Base-by-base conservation (phyloP, 2,329 filamentous ascomycete genomes). In the Stemphylium vesicarium region DNA sequence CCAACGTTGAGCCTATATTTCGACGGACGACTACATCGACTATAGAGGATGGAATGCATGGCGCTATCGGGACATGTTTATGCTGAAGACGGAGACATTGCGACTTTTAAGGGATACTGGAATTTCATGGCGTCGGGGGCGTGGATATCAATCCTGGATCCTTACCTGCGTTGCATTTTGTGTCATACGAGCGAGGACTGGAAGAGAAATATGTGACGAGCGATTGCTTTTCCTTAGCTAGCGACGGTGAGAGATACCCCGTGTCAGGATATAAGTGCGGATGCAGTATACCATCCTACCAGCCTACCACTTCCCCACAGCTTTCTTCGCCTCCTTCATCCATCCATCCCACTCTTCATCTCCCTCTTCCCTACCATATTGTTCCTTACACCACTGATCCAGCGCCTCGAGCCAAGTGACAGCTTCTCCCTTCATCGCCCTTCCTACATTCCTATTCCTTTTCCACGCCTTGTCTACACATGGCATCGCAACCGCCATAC, bases 381-480 rank as follows among this genome's bases (percentile, higher is more conserved):
- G 33, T 37, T 20, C 7, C 22, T 6, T 33, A 32, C 40, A 47
- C 32, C 43, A 44, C 15, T 20, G 18, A 31, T 63, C 40, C 49
- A 63, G 33, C 20, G 42, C 46, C 0, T 53, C 46, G 18, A 62
- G 15, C 29, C 57, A 59, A 33, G 4, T 38, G 20, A 51, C 9
- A 24, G 39, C 55, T 24, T 59, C 55, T 1, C 9, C 50, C 24
- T 24, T 49, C 52, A 54, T 58, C 16, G 8, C 42, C n/a, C 13
- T 31, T 15, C 11, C 31, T 16, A 7, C 40, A 12, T 3, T 7
- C 9, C 26, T 33, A 13, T 43, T 57, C 35, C 52, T 56, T 31
- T 35, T 56, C 56, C 54, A 60, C 9, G 49, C 47, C 35, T 41
- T 54, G 2, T 37, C 20, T 15, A 62, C 52, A 39, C 45, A 49